Conservation (phyloP, 2,329 filamentous ascomycete genomes). For the Curvularia spicifera region DNA sequence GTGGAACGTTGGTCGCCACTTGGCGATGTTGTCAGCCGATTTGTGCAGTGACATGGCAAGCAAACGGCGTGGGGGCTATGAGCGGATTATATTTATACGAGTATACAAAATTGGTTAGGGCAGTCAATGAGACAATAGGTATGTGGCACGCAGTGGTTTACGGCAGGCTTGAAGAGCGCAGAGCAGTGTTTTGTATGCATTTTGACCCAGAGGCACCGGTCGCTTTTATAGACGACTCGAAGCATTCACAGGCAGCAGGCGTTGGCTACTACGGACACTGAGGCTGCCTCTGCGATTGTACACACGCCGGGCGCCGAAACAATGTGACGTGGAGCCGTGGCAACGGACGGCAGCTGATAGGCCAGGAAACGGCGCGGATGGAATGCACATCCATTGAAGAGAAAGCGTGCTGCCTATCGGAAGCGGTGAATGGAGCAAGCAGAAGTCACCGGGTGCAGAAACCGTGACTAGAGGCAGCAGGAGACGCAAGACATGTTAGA, state of each 20-base stretch:
- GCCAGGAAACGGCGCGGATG: background rate
- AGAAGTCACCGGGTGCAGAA: constrained; percentile 3
- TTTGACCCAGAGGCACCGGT: constrained; percentile 2
- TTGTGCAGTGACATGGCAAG: constrained; percentile 10
- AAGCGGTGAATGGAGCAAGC: constrained; percentile 8
- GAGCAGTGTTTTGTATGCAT: background rate
- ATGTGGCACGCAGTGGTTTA: background rate
- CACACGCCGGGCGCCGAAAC: constrained; percentile 7
- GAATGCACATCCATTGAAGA: constrained; percentile 6
- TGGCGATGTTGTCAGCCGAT: constrained; percentile 2
- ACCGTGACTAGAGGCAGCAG: constrained; percentile 10
- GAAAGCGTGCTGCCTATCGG: constrained; percentile 4
- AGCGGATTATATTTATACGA: background rate
- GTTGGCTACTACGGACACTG: constrained; percentile 12
- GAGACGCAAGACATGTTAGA: background rate
- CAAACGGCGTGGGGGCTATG: background rate
- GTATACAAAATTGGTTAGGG: background rate
- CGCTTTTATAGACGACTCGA: constrained; percentile 14
- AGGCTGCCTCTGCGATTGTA: constrained; percentile 16
- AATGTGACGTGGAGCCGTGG: constrained; percentile 17
- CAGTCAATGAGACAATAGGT: background rate
- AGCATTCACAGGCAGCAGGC: constrained; percentile 5
- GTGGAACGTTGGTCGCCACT: constrained; percentile 7
- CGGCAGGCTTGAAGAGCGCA: background rate
- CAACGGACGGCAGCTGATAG: constrained; percentile 11